Percentiles rank a stretch among this genome's conserved stretches.
phyloP scores from a whole-genome alignment of 306 rosid genomes.

The Cicer arietinum region DNA sequence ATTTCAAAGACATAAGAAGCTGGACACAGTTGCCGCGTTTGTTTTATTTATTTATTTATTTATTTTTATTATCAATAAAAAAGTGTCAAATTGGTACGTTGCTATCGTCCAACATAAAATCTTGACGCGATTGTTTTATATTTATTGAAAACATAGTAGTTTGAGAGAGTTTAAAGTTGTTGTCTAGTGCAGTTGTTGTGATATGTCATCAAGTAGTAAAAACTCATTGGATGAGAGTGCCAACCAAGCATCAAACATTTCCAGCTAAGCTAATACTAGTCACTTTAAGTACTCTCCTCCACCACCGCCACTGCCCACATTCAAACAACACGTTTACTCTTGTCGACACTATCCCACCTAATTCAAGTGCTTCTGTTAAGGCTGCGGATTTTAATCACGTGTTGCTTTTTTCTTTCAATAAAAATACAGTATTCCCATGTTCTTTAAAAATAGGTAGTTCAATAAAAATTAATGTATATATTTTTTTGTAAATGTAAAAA shows the following conservation, averaged over 20 bases:
- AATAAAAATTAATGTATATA: no score
- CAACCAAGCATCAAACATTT: constrained; percentile 31
- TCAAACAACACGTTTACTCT: neutral
- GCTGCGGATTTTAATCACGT: neutral
- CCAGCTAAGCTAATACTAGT: constrained; percentile 25
- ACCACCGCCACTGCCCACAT: constrained; percentile 11
- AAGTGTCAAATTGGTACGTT: constrained; percentile 16
- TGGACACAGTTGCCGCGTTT: constrained; percentile 40
- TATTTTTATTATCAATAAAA: neutral
- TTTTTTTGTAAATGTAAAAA: no score
- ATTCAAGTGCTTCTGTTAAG: neutral
- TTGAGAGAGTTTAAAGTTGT: neutral
- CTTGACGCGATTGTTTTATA: no score
- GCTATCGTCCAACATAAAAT: no score
- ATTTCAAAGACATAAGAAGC: constrained; percentile 26
- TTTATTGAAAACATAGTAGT: no score
- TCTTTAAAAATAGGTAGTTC: no score
- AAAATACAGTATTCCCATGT: no score
- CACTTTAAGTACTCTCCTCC: neutral
- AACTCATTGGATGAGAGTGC: constrained; percentile 16
- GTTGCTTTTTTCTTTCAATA: neutral
- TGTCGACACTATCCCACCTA: neutral
- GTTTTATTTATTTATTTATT: neutral
- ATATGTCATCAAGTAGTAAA: neutral
- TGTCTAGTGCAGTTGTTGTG: neutral